phyloP scores from a whole-genome alignment of 805 yeast species.

The Teunomyces atbi region DNA sequence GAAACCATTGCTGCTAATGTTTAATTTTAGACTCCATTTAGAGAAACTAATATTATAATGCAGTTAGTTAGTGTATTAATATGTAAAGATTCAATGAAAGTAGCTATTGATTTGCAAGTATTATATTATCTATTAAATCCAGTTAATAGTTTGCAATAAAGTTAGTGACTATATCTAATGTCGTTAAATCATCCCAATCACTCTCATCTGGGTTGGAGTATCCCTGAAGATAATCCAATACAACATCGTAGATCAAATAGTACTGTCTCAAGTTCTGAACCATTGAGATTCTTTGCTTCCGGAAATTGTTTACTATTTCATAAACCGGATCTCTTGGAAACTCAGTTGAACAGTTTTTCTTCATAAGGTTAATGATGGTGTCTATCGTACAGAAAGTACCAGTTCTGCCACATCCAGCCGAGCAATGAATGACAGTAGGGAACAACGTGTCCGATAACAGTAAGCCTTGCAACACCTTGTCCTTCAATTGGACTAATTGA shows the following conservation, averaged over 20 bases:
- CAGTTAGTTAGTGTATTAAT: too few relatives aligned
- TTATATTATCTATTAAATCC: slow-evolving; percentile 3
- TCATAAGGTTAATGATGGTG: slow-evolving; percentile 25
- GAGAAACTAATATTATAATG: too few relatives aligned
- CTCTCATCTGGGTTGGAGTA: background rate
- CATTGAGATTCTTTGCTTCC: slow-evolving; percentile 56
- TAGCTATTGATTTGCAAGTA: background rate
- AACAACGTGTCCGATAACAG: slow-evolving; percentile 3
- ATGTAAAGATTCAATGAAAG: too few relatives aligned
- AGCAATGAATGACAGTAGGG: slow-evolving; percentile 54
- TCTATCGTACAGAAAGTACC: slow-evolving; percentile 61
- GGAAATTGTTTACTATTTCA: slow-evolving; percentile 44
- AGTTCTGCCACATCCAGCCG: slow-evolving; percentile 62
- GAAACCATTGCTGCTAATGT: slow-evolving; percentile 56
- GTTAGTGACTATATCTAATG: slow-evolving; percentile 11
- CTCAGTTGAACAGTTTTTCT: slow-evolving; percentile 12
- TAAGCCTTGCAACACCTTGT: slow-evolving; percentile 12
- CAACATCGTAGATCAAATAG: slow-evolving; percentile 46
- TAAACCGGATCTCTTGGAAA: slow-evolving; percentile 42
- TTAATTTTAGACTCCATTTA: slow-evolving; percentile 20
- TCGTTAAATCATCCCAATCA: slow-evolving; percentile 9
- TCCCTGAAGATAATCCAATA: slow-evolving; percentile 20
- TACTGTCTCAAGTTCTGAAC: slow-evolving; percentile 58
- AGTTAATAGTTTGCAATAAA: slow-evolving; percentile 5
- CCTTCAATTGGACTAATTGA: slow-evolving; percentile 36